Evolutionary conservation across 192 early-diverging fungal genomes (phyloP), one percentile per base, ranked within the genome.

Genomic region (Backusella mclennaniae): DNA sequence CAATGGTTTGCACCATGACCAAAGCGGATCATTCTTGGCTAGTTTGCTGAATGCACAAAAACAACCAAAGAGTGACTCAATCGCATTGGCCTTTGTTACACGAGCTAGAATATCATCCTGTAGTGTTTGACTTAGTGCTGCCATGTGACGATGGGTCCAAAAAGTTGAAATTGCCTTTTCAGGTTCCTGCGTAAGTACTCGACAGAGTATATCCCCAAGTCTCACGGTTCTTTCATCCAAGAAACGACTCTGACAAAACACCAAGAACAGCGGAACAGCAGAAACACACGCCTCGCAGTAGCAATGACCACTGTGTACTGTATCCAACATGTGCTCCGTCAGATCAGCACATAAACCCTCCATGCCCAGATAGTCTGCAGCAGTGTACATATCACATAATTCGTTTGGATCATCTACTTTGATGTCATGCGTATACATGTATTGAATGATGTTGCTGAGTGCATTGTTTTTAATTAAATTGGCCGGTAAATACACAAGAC

Each of bases 361-460:
- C 71, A 80, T 80, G 33, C 75, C 79, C 26, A 80, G 33, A 74
- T 80, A 80, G 39, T 80, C 79, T 5, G 79, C 79, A 39, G 66
- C 75, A 42, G 38, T 35, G 52, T 76, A 80, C 23, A 73, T 73
- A 31, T 72, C 71, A 69, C 66, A 59, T 14, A 76, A 9, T 6
- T 76, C 63, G 0, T 69, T 52, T 39, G 68, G 29, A 38, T 31
- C 36, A 63, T 46, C 42, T 33, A 49, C 17, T 67, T 21, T 21
- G 17, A 80, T 35, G 35, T 56, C 19, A 21, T 77, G 33, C 8
- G 71, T 76, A 31, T 82, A 82, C 39, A 82, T 78, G 35, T 70
- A 79, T 46, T 75, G 59, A 17, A 82, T 39, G 4, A 79, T 69
- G 17, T 15, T 31, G 14, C 72, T 56, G 19, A 79, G 12, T 17